Conservation (phyloP, 139 green algal genomes). For the Chlamydomonas schloesseri region DNA sequence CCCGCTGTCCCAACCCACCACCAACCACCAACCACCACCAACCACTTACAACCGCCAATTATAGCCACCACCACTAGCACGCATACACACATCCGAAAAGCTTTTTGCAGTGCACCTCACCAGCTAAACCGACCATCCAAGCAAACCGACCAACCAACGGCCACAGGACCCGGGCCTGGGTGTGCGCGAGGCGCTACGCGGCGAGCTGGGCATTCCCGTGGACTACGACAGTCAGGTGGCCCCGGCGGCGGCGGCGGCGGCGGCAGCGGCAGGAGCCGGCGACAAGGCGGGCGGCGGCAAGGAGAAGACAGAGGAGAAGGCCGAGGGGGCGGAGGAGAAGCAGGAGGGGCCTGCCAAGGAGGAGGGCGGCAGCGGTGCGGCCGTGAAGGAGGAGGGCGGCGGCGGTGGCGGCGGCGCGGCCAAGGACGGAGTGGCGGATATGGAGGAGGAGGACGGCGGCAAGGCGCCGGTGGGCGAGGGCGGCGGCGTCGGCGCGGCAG, state of each 20-base stretch:
- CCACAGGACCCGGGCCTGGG: constrained; percentile 1
- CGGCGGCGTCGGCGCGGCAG: not conserved
- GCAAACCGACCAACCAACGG: no score
- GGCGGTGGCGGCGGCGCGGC: not conserved
- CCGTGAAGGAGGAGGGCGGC: not conserved
- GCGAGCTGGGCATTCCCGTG: constrained; percentile 35
- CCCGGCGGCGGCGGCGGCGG: not conserved
- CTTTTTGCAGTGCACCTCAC: no score
- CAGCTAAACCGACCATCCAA: no score
- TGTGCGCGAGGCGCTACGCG: constrained; percentile 18
- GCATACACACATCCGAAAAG: no score
- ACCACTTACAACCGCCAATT: no score
- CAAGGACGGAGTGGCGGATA: not conserved
- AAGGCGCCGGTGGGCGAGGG: not conserved
- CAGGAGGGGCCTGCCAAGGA: not conserved
- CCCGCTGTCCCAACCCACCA: no score
- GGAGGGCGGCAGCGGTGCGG: not conserved
- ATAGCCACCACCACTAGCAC: no score
- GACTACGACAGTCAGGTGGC: constrained; percentile 36
- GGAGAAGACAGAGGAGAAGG: not conserved
- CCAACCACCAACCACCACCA: no score
- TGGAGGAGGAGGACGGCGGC: not conserved
- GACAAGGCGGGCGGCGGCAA: not conserved
- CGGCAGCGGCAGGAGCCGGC: not conserved
- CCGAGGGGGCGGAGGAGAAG: not conserved